Percentiles rank a stretch among this genome's conserved stretches.
Conservation (phyloP, 768 basidiomycete species). For the Russula sp. region DNA sequence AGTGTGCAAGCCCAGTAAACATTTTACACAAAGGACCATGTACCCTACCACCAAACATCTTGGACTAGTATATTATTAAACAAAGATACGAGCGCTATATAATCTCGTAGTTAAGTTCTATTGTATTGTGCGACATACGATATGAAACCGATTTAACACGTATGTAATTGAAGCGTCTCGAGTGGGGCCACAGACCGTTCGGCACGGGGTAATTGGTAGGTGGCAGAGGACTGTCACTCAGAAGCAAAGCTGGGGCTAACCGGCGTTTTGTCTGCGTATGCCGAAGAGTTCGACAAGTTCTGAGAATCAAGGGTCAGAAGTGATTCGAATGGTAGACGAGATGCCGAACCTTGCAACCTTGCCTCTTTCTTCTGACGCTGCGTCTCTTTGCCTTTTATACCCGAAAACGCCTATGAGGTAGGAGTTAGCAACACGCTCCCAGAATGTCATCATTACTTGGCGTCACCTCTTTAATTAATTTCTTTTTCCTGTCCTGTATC, state of each 20-base stretch:
- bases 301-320: neutral
- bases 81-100: no score
- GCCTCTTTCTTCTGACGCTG: constrained; percentile 73
- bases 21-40: no score
- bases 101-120: neutral
- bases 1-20: no score
- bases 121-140: no score
- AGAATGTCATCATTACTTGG: neutral
- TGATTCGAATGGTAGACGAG: neutral
- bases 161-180: neutral
- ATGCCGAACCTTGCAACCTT: constrained; percentile 59
- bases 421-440: neutral
- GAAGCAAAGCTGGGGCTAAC: neutral
- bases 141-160: no score
- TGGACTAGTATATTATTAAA: no score
- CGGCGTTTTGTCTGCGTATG: constrained; percentile 7
- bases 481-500: constrained; percentile 82
- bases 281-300: constrained; percentile 21
- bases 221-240: neutral
- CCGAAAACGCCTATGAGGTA: constrained; percentile 66
- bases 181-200: neutral
- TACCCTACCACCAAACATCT: no score
- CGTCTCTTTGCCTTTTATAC: constrained; percentile 68
- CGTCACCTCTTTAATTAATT: constrained; percentile 57
- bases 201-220: no score